Evolutionary conservation across 78 protist genomes (phyloP), one percentile per base, ranked within the genome.

Genomic region (Dictyostelium intermedium): DNA sequence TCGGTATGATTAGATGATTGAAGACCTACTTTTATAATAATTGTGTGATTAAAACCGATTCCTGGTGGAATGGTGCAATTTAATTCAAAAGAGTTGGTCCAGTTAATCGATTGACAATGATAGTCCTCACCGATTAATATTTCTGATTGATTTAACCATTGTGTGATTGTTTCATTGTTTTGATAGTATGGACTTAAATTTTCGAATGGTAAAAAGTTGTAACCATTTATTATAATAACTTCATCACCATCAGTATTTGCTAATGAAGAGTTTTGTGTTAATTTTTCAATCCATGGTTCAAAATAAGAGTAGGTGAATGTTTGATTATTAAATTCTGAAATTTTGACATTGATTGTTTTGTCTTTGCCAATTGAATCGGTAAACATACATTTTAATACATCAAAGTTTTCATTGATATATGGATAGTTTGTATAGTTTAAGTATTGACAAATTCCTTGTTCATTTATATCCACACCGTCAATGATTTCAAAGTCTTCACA

Each of bases 11-110:
- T 20, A 4, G 81, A 20, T 3, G 16, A 4, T 84, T 84, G 91
- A 35, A 32, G 43, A 23, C 81, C 81, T 10, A 74, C 81, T 7
- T 14, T 20, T 13, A 74, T 53, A 8, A 37, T 11, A 18, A 86
- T 47, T 13, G 84, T 34, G 5, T 74, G 45, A 43, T 86, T 86
- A 0, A 27, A 25, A 50, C 92, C 92, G 41, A 86, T 86, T 13
- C 92, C 92, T 11, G 92, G 92, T 60, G 83, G 66, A 6, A 86
- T 34, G 0, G 34, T 47, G 1, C 43, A 56, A 39, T 37, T 74
- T 35, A 37, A 3, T 39, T 37, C 9, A 1, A 1, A 32, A 1
- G 81, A 74, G 16, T 74, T 35, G 11, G 23, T 30, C 8, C 25
- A 69, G 9, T 69, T 27, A 13, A 27, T 30, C 27, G 39, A 11